Percentiles rank a stretch among this genome's conserved stretches.
These are phyloP conservation scores for Suhomyces atakaporum DNA, from an alignment of 1,139 yeast genomes.

Conservation along the genomic window DNA sequence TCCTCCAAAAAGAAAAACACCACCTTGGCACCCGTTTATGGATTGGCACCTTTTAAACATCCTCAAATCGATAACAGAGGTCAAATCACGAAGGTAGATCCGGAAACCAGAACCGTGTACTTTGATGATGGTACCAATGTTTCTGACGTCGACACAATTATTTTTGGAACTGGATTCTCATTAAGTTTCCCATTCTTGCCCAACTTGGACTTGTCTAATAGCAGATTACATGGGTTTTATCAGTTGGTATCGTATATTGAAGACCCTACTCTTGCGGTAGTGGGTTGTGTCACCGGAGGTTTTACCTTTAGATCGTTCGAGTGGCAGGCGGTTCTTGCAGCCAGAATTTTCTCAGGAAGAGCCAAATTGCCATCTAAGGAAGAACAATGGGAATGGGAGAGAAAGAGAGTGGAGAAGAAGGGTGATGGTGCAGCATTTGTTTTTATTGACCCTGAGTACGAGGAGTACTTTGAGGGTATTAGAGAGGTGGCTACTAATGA, in stretches of 20 bases:
- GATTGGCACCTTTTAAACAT: constrained; percentile 17
- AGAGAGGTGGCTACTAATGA: constrained; percentile 25
- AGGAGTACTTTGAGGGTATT: constrained; percentile 25
- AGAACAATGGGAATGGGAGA: constrained; percentile 36
- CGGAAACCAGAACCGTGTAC: constrained; percentile 26
- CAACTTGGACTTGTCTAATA: constrained; percentile 28
- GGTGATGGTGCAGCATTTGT: constrained; percentile 22
- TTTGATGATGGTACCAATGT: constrained; percentile 33
- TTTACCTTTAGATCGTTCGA: constrained; percentile 52
- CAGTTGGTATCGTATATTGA: constrained; percentile 46
- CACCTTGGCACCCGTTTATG: constrained; percentile 10
- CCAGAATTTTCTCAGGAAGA: constrained; percentile 45
- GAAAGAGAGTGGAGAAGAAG: constrained; percentile 18
- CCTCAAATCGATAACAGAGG: constrained; percentile 21
- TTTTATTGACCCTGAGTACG: constrained; percentile 24
- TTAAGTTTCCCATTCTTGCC: constrained; percentile 46
- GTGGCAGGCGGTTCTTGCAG: constrained; percentile 46
- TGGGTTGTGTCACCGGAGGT: constrained; percentile 42
- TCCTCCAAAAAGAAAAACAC: constrained; percentile 19
- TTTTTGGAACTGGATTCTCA: constrained; percentile 53
- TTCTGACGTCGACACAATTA: constrained; percentile 35
- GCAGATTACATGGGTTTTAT: constrained; percentile 40
- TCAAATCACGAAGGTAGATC: constrained; percentile 21
- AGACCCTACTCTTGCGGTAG: constrained; percentile 46
- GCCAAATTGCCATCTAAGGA: constrained; percentile 37